These are phyloP conservation scores for Albugo laibachii DNA, from an alignment of 352 stramenopile genomes.

Conservation along the genomic window DNA sequence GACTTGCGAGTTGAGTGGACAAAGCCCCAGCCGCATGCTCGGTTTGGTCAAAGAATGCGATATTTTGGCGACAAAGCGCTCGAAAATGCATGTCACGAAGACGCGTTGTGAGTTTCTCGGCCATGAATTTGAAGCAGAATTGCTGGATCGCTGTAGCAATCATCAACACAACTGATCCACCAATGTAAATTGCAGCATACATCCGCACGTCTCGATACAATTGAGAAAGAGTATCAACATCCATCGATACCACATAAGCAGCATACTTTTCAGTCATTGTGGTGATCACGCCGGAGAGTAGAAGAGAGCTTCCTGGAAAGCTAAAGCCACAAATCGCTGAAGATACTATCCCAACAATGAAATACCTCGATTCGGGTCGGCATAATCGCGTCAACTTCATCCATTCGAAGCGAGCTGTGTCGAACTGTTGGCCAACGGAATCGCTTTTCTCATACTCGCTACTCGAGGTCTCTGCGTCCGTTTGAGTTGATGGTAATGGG, in stretches of 20 bases:
- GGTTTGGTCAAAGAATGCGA: conserved; percentile 22
- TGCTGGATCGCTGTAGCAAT: conserved; percentile 10
- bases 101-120: conserved; percentile 24
- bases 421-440: conserved; percentile 1
- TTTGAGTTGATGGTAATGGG: neutral
- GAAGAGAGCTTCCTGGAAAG: conserved; percentile 12
- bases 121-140: conserved; percentile 27
- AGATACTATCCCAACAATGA: conserved; percentile 13
- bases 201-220: conserved; percentile 19
- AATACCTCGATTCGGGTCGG: conserved; percentile 16
- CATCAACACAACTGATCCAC: conserved; percentile 13
- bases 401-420: conserved; percentile 6
- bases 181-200: conserved; percentile 20
- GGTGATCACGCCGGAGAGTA: conserved; percentile 16
- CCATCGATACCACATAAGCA: conserved; percentile 6
- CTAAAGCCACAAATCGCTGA: conserved; percentile 16
- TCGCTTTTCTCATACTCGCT: conserved; percentile 2
- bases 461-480: neutral
- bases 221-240: conserved; percentile 11
- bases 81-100: conserved; percentile 28
- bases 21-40: conserved; percentile 15
- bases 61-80: conserved; percentile 22
- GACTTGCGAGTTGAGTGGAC: conserved; percentile 23
- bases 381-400: conserved; percentile 12
- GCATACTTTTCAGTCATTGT: conserved; percentile 17